Evolutionary conservation across 2,329 filamentous ascomycete species (phyloP).

Genomic region (Penicillium frequentans): DNA sequence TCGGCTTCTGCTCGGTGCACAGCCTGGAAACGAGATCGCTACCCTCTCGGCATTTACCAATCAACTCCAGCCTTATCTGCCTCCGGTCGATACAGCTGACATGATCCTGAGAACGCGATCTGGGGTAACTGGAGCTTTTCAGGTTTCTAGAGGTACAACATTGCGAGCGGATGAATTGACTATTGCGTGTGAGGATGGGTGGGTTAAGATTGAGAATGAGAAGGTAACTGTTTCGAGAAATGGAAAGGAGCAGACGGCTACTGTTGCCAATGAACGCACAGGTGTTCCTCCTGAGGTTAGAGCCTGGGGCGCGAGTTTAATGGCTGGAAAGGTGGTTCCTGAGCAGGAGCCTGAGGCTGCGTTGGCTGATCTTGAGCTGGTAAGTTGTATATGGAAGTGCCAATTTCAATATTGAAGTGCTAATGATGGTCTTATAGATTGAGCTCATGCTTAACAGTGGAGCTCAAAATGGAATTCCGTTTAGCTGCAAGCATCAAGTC

Average conservation of each 20-base stretch:
- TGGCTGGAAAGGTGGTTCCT: background rate
- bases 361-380: conserved; percentile 16
- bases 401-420: background rate
- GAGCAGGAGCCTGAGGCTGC: conserved; percentile 16
- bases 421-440: background rate
- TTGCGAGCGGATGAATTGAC: conserved; percentile 4
- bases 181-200: conserved; percentile 42
- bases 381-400: background rate
- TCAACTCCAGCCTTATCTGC: conserved; percentile 57
- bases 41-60: conserved; percentile 57
- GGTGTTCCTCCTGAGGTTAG: conserved; percentile 10
- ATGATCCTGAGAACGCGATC: conserved; percentile 56
- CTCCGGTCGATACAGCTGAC: conserved; percentile 67
- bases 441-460: background rate
- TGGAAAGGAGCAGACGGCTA: conserved; percentile 4
- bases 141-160: conserved; percentile 53
- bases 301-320: conserved; percentile 9
- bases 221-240: conserved; percentile 3
- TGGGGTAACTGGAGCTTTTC: conserved; percentile 58
- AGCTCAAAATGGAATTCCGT: background rate
- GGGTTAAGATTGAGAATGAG: conserved; percentile 15
- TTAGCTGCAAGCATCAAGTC: background rate
- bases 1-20: conserved; percentile 51
- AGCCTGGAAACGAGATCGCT: conserved; percentile 44
- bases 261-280: background rate